phyloP scores from a whole-genome alignment of 2,329 filamentous ascomycete species.

The Fusarium austroafricanum region DNA sequence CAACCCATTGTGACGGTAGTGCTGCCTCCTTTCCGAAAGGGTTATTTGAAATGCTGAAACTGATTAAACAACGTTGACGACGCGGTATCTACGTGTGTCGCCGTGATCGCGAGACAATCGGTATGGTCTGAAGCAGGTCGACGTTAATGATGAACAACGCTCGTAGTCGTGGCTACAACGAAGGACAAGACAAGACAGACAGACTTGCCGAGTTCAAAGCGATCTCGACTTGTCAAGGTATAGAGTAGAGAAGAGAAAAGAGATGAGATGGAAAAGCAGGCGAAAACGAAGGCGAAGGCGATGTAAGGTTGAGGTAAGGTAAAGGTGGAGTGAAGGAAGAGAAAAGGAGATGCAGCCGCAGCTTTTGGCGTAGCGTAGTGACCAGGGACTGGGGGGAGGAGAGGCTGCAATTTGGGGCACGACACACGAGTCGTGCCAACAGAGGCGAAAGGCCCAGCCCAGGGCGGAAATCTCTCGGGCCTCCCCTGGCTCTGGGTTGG shows the following conservation, averaged over 20 bases:
- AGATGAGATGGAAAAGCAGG: slow-evolving; percentile 36
- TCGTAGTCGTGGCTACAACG: slow-evolving; percentile 38
- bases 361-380: slow-evolving; percentile 46
- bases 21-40: slow-evolving; percentile 35
- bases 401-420: slow-evolving; percentile 49
- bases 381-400: slow-evolving; percentile 26
- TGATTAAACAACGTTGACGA: slow-evolving; percentile 31
- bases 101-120: slow-evolving; percentile 26
- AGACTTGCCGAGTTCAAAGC: slow-evolving; percentile 21
- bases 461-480: slow-evolving; percentile 48
- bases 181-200: slow-evolving; percentile 14
- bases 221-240: slow-evolving; percentile 36
- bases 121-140: slow-evolving; percentile 29
- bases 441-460: slow-evolving; percentile 47
- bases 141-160: slow-evolving; percentile 32
- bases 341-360: slow-evolving; percentile 48
- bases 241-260: slow-evolving; percentile 37
- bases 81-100: slow-evolving; percentile 33
- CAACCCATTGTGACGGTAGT: slow-evolving; percentile 88
- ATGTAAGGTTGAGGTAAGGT: slow-evolving; percentile 40
- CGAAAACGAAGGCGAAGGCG: slow-evolving; percentile 39
- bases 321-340: slow-evolving; percentile 45
- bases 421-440: slow-evolving; percentile 49
- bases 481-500: slow-evolving; percentile 38
- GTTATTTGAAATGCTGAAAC: slow-evolving; percentile 21